phyloP scores from a whole-genome alignment of 1,284 basidiomycete species.

The Ganoderma boninense region DNA sequence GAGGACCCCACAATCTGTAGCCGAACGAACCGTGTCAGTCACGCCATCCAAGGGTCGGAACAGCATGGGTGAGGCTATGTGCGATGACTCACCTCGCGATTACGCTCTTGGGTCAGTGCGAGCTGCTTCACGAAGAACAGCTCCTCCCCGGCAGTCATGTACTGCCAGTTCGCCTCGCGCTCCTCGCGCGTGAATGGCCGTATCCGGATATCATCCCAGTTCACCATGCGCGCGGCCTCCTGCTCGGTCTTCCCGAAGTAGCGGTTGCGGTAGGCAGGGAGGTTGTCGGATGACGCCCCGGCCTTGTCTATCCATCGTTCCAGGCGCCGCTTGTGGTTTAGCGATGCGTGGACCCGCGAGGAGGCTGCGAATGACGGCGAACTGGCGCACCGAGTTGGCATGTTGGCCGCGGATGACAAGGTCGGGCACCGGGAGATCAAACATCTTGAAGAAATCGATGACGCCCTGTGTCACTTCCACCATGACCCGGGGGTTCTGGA shows the following conservation, averaged over 20 bases:
- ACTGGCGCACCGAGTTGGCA: neutral
- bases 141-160: conserved; percentile 35
- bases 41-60: neutral
- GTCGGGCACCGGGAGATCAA: conserved; percentile 3
- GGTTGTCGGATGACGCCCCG: neutral
- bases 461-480: conserved; percentile 13
- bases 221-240: conserved; percentile 21
- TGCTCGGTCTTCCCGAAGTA: conserved; percentile 19
- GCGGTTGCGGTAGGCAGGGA: conserved; percentile 18
- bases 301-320: conserved; percentile 17
- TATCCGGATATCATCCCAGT: conserved; percentile 49
- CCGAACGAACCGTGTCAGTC: neutral
- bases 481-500: conserved; percentile 15
- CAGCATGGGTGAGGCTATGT: neutral
- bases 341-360: conserved; percentile 6
- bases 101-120: conserved; percentile 26
- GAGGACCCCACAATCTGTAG: neutral
- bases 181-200: conserved; percentile 46
- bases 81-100: conserved; percentile 13
- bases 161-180: conserved; percentile 32
- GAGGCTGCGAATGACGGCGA: conserved; percentile 17
- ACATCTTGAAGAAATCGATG: neutral
- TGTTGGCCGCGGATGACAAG: conserved; percentile 14
- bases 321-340: conserved; percentile 13
- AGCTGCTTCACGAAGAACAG: conserved; percentile 20